Evolutionary conservation across 116 monocot genomes (phyloP), one percentile per base, ranked within the genome.

Genomic region (Papilionanthe hybrid): DNA sequence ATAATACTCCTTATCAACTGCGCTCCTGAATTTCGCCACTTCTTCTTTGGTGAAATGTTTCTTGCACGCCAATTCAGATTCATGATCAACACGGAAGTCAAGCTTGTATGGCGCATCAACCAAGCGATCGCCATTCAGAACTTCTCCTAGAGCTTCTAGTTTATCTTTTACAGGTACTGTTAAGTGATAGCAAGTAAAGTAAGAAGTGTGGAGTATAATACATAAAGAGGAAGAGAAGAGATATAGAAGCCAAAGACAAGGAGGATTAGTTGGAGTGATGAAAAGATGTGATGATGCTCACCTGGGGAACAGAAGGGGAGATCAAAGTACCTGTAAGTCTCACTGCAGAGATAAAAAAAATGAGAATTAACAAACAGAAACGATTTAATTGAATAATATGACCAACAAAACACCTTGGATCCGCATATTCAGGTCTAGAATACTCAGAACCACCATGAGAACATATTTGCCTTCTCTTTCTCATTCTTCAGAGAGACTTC

Each of bases 251-350:
- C 30, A 69, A 37, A 37, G 69, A 69, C 65, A 65, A 65, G 18
- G 69, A 69, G 15, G 69, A 32, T 10, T 69, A 32, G 69, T 25
- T 69, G 37, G 37, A 69, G 37, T 37, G 30, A 29, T 32, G 69
- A 63, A 22, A 23, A 69, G 37, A 69, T 41, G n/a, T 22, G 11
- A 49, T 12, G 27, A 57, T 22, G 65, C 84, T 53, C 84, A 94
- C 94, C 92, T 90, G 92, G 92, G 76, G 86, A 83, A 80, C 94
- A 94, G 82, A 92, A 94, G 29, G 94, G 90, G 72, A 94, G 92
- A 86, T 94, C 90, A 37, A 90, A 94, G 87, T 89, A 94, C 43
- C 92, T 86, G 76, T 90, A 92, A 1, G 92, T 94, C 81, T 92
- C 94, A 66, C 94, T 92, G 94, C 25, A 63, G 63, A 74, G 8